Base-by-base conservation (phyloP, 495 filamentous ascomycete genomes). In the Patellaria atrata region DNA sequence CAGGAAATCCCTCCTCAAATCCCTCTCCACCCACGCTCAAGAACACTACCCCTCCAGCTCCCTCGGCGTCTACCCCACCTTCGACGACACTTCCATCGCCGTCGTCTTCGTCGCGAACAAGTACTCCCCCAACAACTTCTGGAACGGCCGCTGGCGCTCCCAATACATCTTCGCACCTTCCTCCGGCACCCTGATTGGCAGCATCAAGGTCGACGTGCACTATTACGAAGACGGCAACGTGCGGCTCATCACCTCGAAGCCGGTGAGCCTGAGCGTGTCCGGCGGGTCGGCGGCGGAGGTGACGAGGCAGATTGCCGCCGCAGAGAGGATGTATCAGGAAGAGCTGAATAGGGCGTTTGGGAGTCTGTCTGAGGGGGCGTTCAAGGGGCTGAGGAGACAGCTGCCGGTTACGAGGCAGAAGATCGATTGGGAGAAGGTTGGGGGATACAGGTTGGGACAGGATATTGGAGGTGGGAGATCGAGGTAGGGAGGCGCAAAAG, bases 221-320 rank as follows among this genome's bases (percentile, higher is more conserved):
- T 99, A 99, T 70, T 99, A 96, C 66, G 91, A 99, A 60, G 91
- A 99, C 58, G 91, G 91, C 25, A 99, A 99, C 50, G 91, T 99
- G 27, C 73, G 89, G 2, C 68, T 99, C 27, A 67, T 82, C 40
- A 94, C 86, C 9, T 75, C 64, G 45, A 94, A 94, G 63, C 66
- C 78, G 3, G 47, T 91, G 17, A 59, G 61, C 17, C 43, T 64
- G 3, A 67, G 68, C n/a, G 54, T 82, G 4, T 54, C 69, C 2
- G 70, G 69, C 2, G 58, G 65, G 6, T 72, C 71, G 3, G 82
- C 82, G 5, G 63, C 66, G 5, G 74, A 71, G 22, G 67, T 96
- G 30, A 61, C 77, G 23, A 73, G 68, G 52, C 70, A 77, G 51
- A 84, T 96, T 46, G 75, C 82, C 21, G 57, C 62, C 24, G 68